A percentile compares a stretch with the other conserved stretches of the same genome.
These are phyloP conservation scores for Rusavskia elegans DNA, from an alignment of 495 filamentous ascomycete species.

Conservation along the genomic window DNA sequence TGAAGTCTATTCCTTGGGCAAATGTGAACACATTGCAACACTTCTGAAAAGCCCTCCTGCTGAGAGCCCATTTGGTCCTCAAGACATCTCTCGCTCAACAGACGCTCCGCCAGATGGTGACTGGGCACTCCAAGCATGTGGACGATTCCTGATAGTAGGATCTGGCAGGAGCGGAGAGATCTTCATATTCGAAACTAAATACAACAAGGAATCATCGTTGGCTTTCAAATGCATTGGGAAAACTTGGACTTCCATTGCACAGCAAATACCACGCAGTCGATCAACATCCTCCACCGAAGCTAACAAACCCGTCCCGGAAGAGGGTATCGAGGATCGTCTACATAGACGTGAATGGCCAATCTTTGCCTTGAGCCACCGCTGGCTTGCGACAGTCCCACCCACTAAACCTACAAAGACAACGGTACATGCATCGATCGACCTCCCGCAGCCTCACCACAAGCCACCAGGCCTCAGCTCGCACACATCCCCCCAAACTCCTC, in stretches of 20 bases:
- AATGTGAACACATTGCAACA: slow-evolving; percentile 47
- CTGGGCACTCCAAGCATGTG: slow-evolving; percentile 50
- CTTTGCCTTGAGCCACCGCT: slow-evolving; percentile 59
- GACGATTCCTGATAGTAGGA: slow-evolving; percentile 50
- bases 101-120: slow-evolving; percentile 52
- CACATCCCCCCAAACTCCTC: slow-evolving; percentile 60
- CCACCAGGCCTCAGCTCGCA: slow-evolving; percentile 52
- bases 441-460: slow-evolving; percentile 25
- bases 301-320: slow-evolving; percentile 34
- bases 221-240: slow-evolving; percentile 59
- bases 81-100: slow-evolving; percentile 24
- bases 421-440: slow-evolving; percentile 40
- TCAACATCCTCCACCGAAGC: slow-evolving; percentile 39
- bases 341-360: slow-evolving; percentile 39
- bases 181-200: slow-evolving; percentile 43
- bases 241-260: slow-evolving; percentile 68
- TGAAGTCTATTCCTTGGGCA: slow-evolving; percentile 67
- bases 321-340: slow-evolving; percentile 26
- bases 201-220: slow-evolving; percentile 12
- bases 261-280: slow-evolving; percentile 27
- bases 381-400: slow-evolving; percentile 75
- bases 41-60: slow-evolving; percentile 39
- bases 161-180: slow-evolving; percentile 77
- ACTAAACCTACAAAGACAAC: slow-evolving; percentile 50
- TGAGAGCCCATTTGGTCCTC: slow-evolving; percentile 8